Conservation (phyloP, 306 rosid genomes). For the Medicago ruthenica region DNA sequence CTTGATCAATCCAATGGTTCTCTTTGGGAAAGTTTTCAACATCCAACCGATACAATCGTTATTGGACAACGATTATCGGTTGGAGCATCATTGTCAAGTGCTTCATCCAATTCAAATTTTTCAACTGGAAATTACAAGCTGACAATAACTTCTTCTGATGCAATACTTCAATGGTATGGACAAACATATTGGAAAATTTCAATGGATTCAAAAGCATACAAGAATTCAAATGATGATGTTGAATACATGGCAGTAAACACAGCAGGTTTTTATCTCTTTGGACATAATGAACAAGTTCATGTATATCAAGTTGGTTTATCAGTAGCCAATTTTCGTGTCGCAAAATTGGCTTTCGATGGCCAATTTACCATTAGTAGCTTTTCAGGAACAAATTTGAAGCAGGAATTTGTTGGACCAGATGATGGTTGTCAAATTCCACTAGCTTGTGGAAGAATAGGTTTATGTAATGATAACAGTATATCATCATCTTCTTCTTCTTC, state of each 20-base stretch:
- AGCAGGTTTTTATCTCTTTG: conserved; percentile 70
- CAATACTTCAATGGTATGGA: conserved; percentile 69
- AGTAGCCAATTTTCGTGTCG: conserved; percentile 59
- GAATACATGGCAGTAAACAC: conserved; percentile 65
- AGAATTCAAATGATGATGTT: conserved; percentile 49
- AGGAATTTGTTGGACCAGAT: conserved; percentile 69
- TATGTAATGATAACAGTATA: conserved; percentile 54
- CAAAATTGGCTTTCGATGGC: conserved; percentile 64
- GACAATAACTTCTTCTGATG: conserved; percentile 61
- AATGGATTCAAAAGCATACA: conserved; percentile 51
- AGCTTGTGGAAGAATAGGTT: conserved; percentile 70
- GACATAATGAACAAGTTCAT: conserved; percentile 52
- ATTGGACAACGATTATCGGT: conserved; percentile 67
- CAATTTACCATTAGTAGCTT: conserved; percentile 63
- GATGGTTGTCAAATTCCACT: conserved; percentile 69
- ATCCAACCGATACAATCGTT: conserved; percentile 91
- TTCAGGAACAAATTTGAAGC: conserved; percentile 53
- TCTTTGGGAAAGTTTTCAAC: conserved; percentile 87
- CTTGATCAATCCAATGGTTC: conserved; percentile 68
- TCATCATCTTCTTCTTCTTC: conserved; percentile 62
- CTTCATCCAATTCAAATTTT: conserved; percentile 54
- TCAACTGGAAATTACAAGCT: conserved; percentile 67
- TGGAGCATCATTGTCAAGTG: conserved; percentile 59
- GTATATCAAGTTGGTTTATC: conserved; percentile 61
- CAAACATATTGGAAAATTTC: conserved; percentile 89